Conservation (phyloP, 768 basidiomycete species). For the Pisolithus orientalis region DNA sequence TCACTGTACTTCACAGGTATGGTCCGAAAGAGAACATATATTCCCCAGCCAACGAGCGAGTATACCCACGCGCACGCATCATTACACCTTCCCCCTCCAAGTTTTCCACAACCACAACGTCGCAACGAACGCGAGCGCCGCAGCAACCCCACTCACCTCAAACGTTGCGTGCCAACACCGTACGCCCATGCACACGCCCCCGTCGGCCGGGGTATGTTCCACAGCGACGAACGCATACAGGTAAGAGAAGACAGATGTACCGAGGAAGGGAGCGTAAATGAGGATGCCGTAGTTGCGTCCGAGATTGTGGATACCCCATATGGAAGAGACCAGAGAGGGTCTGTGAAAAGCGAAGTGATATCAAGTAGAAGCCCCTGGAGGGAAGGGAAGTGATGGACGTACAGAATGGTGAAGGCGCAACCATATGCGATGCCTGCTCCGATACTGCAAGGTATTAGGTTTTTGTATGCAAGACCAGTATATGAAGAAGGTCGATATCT, state of each 20-base stretch:
- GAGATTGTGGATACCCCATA: constrained; percentile 66
- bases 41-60: no score
- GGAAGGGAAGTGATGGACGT: constrained; percentile 23
- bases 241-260: constrained; percentile 73
- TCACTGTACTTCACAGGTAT: no score
- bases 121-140: constrained; percentile 37
- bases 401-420: constrained; percentile 65
- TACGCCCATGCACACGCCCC: constrained; percentile 47
- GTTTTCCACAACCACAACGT: constrained; percentile 52
- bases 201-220: constrained; percentile 35
- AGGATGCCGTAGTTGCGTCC: constrained; percentile 75
- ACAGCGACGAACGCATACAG: constrained; percentile 67
- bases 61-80: neutral
- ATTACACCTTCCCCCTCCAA: constrained; percentile 56
- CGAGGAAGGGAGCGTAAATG: constrained; percentile 70
- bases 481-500: constrained; percentile 4
- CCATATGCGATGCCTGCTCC: constrained; percentile 70
- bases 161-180: constrained; percentile 68
- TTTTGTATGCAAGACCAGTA: neutral
- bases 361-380: neutral
- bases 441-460: constrained; percentile 33
- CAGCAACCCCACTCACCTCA: constrained; percentile 38
- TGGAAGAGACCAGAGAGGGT: constrained; percentile 62
- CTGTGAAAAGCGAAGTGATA: constrained; percentile 27
- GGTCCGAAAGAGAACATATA: no score